Conservation (phyloP, 2,329 filamentous ascomycete species). For the Sordariomycetes sp. region DNA sequence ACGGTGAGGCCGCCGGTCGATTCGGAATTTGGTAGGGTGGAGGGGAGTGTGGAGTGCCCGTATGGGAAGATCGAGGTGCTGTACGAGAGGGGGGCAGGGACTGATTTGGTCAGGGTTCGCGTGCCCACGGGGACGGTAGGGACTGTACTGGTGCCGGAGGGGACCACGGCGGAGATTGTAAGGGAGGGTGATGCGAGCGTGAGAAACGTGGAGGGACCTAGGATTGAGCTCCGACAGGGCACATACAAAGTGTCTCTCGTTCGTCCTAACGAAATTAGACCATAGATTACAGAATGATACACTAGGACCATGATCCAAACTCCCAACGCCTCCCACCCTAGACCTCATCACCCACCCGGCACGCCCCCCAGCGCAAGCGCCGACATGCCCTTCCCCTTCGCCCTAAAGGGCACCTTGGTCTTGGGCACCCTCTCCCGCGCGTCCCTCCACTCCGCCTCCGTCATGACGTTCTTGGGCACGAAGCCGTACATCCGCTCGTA, state of each 20-base stretch:
- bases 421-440: conserved; percentile 6
- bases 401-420: conserved; percentile 7
- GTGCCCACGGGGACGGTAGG: neutral
- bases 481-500: conserved; percentile 11
- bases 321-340: too few relatives aligned
- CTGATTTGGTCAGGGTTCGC: neutral
- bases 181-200: neutral
- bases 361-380: too few relatives aligned
- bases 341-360: too few relatives aligned
- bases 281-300: too few relatives aligned
- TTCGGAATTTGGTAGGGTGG: conserved; percentile 25
- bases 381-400: too few relatives aligned
- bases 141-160: neutral
- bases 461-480: conserved; percentile 11
- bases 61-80: conserved; percentile 20
- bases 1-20: conserved; percentile 24
- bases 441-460: conserved; percentile 9
- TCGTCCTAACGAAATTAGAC: too few relatives aligned
- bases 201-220: neutral
- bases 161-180: neutral
- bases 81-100: conserved; percentile 6
- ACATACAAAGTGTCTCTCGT: neutral
- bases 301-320: too few relatives aligned
- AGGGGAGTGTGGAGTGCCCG: conserved; percentile 25
- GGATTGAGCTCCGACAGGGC: neutral